These are phyloP conservation scores for Neoboletus magnificus DNA, from an alignment of 768 basidiomycete genomes.

Conservation along the genomic window DNA sequence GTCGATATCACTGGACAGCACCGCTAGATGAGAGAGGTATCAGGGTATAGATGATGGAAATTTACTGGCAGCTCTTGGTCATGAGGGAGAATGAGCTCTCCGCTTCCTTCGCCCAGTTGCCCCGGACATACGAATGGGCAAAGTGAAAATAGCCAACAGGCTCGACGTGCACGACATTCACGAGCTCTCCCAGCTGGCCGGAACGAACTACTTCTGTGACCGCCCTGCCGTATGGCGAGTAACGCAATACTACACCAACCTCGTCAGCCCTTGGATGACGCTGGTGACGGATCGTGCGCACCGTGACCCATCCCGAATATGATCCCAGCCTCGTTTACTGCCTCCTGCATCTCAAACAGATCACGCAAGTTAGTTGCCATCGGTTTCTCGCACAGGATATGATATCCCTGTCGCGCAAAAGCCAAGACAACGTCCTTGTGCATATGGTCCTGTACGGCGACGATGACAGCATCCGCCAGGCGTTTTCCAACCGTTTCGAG, in stretches of 20 bases:
- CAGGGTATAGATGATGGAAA: slow-evolving; percentile 5
- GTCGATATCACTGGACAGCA: slow-evolving; percentile 69
- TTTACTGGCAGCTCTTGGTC: slow-evolving; percentile 90
- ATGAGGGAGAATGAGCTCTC: slow-evolving; percentile 78
- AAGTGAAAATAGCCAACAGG: slow-evolving; percentile 88
- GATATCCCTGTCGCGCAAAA: slow-evolving; percentile 79
- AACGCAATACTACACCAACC: slow-evolving; percentile 63
- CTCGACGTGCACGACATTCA: slow-evolving; percentile 83
- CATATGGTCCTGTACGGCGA: slow-evolving; percentile 79
- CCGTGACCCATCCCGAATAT: slow-evolving; percentile 91
- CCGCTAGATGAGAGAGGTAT: slow-evolving; percentile 1
- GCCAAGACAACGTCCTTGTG: slow-evolving; percentile 72
- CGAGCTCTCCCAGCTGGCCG: slow-evolving; percentile 66
- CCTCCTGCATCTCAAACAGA: slow-evolving; percentile 71
- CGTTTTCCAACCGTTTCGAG: slow-evolving; percentile 61
- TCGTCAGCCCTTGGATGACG: not conserved
- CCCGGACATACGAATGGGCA: slow-evolving; percentile 86
- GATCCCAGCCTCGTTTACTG: slow-evolving; percentile 61
- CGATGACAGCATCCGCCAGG: slow-evolving; percentile 77
- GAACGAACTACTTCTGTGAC: slow-evolving; percentile 69
- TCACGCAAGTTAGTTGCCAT: slow-evolving; percentile 77
- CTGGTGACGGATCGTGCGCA: slow-evolving; percentile 26
- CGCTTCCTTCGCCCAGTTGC: slow-evolving; percentile 70
- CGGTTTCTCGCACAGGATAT: slow-evolving; percentile 91
- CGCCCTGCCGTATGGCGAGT: slow-evolving; percentile 78